Base-by-base conservation (phyloP, 495 filamentous ascomycete genomes). In the Neurospora discreta region DNA sequence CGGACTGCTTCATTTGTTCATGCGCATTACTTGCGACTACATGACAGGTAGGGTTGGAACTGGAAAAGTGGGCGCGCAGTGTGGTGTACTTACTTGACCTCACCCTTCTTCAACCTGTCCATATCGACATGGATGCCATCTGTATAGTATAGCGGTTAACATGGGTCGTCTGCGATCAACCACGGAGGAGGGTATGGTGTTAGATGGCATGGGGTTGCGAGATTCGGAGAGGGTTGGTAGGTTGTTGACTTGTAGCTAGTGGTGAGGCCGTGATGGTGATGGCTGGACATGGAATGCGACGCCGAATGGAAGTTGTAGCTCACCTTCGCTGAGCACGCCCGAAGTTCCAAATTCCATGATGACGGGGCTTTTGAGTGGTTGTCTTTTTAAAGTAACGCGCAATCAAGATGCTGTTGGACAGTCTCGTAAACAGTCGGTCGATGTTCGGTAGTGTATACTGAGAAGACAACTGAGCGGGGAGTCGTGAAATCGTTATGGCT, bases 81-180 rank as follows among this genome's bases (percentile, higher is more conserved):
- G 52, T 60, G 30, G 23, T 23, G 23, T 73, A 85, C 91, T 83
- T 86, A 97, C 94, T 98, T 97, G 79, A 82, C 80, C 75, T 83
- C 81, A 42, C 81, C 82, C 76, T 83, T 82, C 79, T 83, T 83
- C 77, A 82, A 74, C 76, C 95, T 91, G 75, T 97, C 91, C 95
- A 99, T 98, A 79, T 99, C 95, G 70, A 99, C 84, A 82, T 99
- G 95, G 79, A 99, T 97, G 79, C 95, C 95, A 94, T 99, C 95
- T 99, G 77, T 52, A 70, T 74, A 77, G 74, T 33, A n/a, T n/a
- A 23, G 39, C 52, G 52, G 52, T 65, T 65, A 65, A 65, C 15
- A 65, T 65, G 26, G 33, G 52, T 65, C 15, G 26, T 30, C 52
- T 33, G 26, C 75, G 44, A 78, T 74, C 69, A 68, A 40, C 68